Base-by-base conservation (phyloP, 257 asterid species). In the Verbascum thapsus region DNA sequence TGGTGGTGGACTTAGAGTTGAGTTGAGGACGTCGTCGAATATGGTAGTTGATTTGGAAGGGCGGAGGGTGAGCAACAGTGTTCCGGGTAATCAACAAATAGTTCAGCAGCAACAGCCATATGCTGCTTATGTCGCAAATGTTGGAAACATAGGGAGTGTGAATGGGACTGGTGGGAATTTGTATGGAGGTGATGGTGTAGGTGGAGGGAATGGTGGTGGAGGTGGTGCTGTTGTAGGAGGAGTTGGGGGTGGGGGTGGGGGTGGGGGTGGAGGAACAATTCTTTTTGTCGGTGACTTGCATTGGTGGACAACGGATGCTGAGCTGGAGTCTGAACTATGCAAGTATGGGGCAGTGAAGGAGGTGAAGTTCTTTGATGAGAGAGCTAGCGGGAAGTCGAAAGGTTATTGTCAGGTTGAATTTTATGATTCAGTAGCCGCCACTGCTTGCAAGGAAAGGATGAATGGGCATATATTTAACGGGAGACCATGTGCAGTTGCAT, bases 301-400 rank as follows among this genome's bases (percentile, higher is more conserved):
- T 65, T 84, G 91, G 88, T 84, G 87, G 91, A 84, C 88, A 0
- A 84, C 88, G 0, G 91, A 84, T 81, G 76, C 85, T 16, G 87
- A 84, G 76, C 75, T 84, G 51, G 91, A 84, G 73, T 22, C 62
- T 19, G 87, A 84, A 61, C 67, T 81, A 17, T 58, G 72, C 64
- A 84, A 78, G 77, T 84, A 81, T 78, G 91, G 91, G 37, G 58
- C 59, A 2, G 83, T 84, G 35, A 84, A 79, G 72, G 91, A 84
- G 74, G 84, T 84, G 66, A 87, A n/a, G n/a, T n/a, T n/a, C n/a
- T n/a, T n/a, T n/a, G n/a, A n/a, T n/a, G n/a, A n/a, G n/a, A n/a
- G n/a, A n/a, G n/a, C n/a, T n/a, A n/a, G n/a, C n/a, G n/a, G n/a
- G n/a, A n/a, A n/a, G n/a, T n/a, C n/a, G n/a, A n/a, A n/a, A n/a